Evolutionary conservation across 805 yeast genomes (phyloP), one percentile per base, ranked within the genome.

Genomic region (Blastobotrys americana): DNA sequence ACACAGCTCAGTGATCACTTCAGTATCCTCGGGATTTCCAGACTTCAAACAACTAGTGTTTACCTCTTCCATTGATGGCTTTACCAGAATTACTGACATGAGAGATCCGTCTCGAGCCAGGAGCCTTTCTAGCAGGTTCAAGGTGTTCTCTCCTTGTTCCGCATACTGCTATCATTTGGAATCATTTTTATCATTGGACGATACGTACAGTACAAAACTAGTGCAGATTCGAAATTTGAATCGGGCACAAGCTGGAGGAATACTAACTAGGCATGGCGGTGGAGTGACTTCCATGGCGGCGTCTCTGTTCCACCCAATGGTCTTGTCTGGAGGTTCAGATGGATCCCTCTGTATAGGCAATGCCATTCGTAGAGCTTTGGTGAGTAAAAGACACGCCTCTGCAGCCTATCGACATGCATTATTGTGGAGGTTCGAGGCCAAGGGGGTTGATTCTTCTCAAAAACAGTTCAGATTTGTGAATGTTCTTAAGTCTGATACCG

Each of bases 241-340:
- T 17, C 42, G 45, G 3, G 40, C 39, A 13, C 53, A 52, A 55
- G 13, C 68, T 53, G 57, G 66, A 52, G 17, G 56, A 42, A 16
- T 64, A 52, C 45, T 75, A 1, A 62, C 69, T 1, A 54, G 66
- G 28, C 75, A 69, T 41, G 67, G 65, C 5, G 67, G 73, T 1
- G 64, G 73, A 0, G 60, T 70, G 2, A 64, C 67, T 15, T 53
- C 73, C 0, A 43, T 71, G 1, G 71, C 70, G 0, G 51, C 69
- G 0, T 72, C 78, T 0, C 49, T 54, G 9, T 35, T 63, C 6
- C 82, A 77, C 48, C 80, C 81, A 8, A 54, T 73, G 45, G 42
- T 70, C 1, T 51, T 74, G 8, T 54, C 70, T 5, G 80, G 80
- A 2, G 70, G 74, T 2, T 56, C 77, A 2, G 79, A 76, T 54